Evolutionary conservation across 805 yeast genomes (phyloP).

Genomic region (Scheffersomyces lignosus): DNA sequence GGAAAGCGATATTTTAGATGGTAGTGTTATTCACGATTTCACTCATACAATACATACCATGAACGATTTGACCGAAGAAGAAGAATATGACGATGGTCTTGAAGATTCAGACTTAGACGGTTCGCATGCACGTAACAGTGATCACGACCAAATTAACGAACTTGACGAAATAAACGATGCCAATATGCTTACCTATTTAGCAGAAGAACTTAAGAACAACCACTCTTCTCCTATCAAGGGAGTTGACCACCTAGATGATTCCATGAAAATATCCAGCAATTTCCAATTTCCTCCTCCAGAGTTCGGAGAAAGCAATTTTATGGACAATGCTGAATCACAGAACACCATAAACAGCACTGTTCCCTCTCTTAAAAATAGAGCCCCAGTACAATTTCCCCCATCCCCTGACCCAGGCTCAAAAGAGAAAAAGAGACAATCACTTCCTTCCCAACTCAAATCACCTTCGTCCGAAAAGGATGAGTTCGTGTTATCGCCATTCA

Average conservation of each 20-base stretch:
- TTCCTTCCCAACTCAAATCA: conserved; percentile 31
- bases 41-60: conserved; percentile 18
- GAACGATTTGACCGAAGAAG: conserved; percentile 20
- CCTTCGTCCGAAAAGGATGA: conserved; percentile 25
- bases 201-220: conserved; percentile 20
- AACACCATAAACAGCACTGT: too few species aligned
- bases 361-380: conserved; percentile 1
- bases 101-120: background rate
- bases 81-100: conserved; percentile 6
- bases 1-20: conserved; percentile 6
- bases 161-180: conserved; percentile 1
- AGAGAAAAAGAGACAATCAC: conserved; percentile 30
- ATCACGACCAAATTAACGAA: conserved; percentile 5
- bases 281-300: conserved; percentile 28
- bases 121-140: background rate
- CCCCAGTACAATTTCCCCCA: conserved; percentile 25
- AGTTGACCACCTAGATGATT: conserved; percentile 9
- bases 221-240: conserved; percentile 29
- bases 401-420: conserved; percentile 32
- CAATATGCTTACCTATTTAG: conserved; percentile 20
- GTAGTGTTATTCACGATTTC: conserved; percentile 5
- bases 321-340: background rate
- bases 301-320: background rate
- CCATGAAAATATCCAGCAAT: conserved; percentile 18
- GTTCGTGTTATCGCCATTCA: conserved; percentile 44